Conservation (phyloP, 805 yeast genomes). For the Cyberlindnera suaveolens region DNA sequence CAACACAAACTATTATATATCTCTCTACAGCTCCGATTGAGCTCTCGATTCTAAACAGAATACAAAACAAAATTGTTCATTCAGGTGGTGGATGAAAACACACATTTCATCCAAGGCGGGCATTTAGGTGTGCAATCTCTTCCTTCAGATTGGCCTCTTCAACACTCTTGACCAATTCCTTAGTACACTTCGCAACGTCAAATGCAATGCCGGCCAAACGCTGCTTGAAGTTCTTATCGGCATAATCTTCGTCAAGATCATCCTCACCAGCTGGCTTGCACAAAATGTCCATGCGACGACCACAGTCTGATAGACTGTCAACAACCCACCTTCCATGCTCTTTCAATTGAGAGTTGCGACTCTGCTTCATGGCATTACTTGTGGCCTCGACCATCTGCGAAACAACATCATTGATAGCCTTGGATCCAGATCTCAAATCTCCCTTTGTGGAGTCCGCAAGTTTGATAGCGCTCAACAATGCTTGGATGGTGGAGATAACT, state of each 20-base stretch:
- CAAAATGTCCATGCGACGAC: constrained; percentile 71
- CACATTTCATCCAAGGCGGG: constrained; percentile 29
- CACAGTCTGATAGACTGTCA: constrained; percentile 78
- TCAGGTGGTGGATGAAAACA: not conserved
- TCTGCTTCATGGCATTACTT: constrained; percentile 79
- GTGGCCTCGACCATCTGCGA: constrained; percentile 88
- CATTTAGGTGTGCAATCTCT: constrained; percentile 77
- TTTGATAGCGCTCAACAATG: constrained; percentile 69
- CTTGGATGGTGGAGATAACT: constrained; percentile 85
- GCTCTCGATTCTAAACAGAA: not conserved
- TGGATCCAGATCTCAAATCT: constrained; percentile 63
- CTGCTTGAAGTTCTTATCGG: constrained; percentile 86
- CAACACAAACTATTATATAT: too few species aligned
- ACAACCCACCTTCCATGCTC: constrained; percentile 93
- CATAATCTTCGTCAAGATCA: constrained; percentile 52
- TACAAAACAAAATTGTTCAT: not conserved
- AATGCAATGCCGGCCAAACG: constrained; percentile 93
- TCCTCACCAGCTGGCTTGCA: constrained; percentile 38
- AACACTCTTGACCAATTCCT: constrained; percentile 91
- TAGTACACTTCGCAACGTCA: constrained; percentile 94
- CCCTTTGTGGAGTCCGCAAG: constrained; percentile 73
- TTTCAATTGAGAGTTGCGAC: constrained; percentile 75
- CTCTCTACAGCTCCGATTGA: too few species aligned
- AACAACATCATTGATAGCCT: constrained; percentile 73
- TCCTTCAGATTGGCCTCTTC: constrained; percentile 89